Base-by-base conservation (phyloP, 106 monocot genomes). In the Dendrobium catenatum region DNA sequence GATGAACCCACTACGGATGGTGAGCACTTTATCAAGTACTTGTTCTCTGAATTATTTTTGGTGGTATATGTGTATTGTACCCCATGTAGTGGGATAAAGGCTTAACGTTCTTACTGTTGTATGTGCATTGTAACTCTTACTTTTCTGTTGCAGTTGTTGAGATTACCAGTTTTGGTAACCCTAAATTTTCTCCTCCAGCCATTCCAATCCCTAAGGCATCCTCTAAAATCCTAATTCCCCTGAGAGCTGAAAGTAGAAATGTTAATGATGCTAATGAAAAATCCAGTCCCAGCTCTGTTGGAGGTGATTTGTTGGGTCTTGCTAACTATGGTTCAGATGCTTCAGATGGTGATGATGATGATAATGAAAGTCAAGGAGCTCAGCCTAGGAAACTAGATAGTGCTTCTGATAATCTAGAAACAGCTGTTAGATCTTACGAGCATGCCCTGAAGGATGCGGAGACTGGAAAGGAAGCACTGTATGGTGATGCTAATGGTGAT, bases 311-410 rank as follows among this genome's bases (percentile, higher is more conserved):
- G 77, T 88, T 93, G 83, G 93, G 93, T 82, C 86, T 93, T 78
- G 88, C 82, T 75, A 88, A 82, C 85, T 93, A 93, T 85, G 88
- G 78, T 80, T 90, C 93, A 26, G 92, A 92, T 84, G 84, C 81
- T 74, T 77, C 77, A 29, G 87, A 91, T 72, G 88, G 80, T 76
- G 87, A 83, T 82, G 83, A 84, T 67, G 86, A 80, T 73, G 80
- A 80, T 37, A 37, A 37, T 83, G 79, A 81, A 79, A 81, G 11
- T 41, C 77, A 76, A 78, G 77, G 64, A 26, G 68, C 73, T 24
- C 17, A 70, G 9, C 79, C 73, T 72, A 79, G 68, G n/a, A 81
- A 76, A 19, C 79, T 55, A 66, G 64, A 37, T 76, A 56, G 5
- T 78, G 27, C 77, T 73, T 64, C 84, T 54, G 73, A 47, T 74